These are phyloP conservation scores for Aspergillus tanneri DNA, from an alignment of 2,329 filamentous ascomycete genomes.

Conservation along the genomic window DNA sequence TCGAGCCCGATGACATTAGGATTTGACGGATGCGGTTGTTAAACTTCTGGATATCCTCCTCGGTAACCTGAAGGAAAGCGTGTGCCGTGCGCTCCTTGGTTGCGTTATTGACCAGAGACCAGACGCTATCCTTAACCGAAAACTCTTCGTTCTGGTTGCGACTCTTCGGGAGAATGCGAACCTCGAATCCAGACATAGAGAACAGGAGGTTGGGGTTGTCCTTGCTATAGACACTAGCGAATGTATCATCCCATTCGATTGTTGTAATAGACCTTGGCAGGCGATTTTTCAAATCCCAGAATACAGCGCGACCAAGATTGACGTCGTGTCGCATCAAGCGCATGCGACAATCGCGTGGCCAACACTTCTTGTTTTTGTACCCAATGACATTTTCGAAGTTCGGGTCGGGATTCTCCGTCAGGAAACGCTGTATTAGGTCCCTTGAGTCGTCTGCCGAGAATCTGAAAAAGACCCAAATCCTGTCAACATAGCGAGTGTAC, in stretches of 20 bases:
- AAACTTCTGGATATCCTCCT: conserved; percentile 97
- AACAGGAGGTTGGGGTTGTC: conserved; percentile 97
- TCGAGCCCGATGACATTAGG: conserved; percentile 98
- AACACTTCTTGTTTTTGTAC: conserved; percentile 99
- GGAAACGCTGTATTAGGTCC: conserved; percentile 93
- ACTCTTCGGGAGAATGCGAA: conserved; percentile 91
- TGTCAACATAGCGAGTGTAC: conserved; percentile 98
- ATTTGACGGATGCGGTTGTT: conserved; percentile 99
- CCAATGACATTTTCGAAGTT: conserved; percentile 99
- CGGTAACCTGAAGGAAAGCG: conserved; percentile 95
- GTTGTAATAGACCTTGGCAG: conserved; percentile 92
- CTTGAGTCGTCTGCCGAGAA: conserved; percentile 93
- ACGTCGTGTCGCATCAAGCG: conserved; percentile 98
- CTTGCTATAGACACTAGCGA: conserved; percentile 94
- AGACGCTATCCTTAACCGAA: conserved; percentile 95
- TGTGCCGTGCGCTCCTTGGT: conserved; percentile 96
- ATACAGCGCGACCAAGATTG: conserved; percentile 93
- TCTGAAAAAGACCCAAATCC: conserved; percentile 95
- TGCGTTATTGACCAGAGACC: conserved; percentile 94
- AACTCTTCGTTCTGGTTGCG: conserved; percentile 96
- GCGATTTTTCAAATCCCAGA: conserved; percentile 98
- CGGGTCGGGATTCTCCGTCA: conserved; percentile 96
- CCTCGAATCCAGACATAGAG: conserved; percentile 97
- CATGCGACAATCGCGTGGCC: conserved; percentile 97
- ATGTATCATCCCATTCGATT: conserved; percentile 98